Conservation (phyloP, 2,329 filamentous ascomycete species). For the Pochonia chlamydosporia region DNA sequence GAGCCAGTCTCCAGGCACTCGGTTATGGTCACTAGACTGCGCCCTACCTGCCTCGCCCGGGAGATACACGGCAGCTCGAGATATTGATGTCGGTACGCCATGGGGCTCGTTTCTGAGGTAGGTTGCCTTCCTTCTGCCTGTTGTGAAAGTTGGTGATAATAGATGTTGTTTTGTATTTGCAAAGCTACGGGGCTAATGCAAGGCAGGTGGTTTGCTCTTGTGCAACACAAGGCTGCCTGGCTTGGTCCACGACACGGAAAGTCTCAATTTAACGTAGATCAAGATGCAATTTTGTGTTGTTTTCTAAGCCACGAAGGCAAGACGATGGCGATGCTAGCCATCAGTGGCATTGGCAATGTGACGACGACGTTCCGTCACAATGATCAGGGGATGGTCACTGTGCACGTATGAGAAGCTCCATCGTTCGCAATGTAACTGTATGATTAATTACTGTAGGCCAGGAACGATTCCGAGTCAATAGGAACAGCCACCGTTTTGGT, state of each 20-base stretch:
- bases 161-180: too few relatives aligned
- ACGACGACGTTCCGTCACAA: conserved; percentile 64
- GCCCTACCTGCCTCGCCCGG: conserved; percentile 50
- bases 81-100: conserved; percentile 57
- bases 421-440: not conserved
- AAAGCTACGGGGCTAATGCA: too few relatives aligned
- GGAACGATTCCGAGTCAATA: conserved; percentile 58
- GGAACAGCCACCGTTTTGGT: conserved; percentile 60
- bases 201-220: conserved; percentile 70
- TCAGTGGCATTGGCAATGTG: conserved; percentile 69
- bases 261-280: conserved; percentile 59
- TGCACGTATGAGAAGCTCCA: conserved; percentile 48
- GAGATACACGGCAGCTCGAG: conserved; percentile 50
- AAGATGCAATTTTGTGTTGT: conserved; percentile 71
- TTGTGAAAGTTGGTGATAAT: too few relatives aligned
- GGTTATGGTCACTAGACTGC: conserved; percentile 63
- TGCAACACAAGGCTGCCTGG: conserved; percentile 79
- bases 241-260: conserved; percentile 81
- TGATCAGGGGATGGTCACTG: conserved; percentile 56
- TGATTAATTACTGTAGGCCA: conserved; percentile 33
- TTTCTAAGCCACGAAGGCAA: conserved; percentile 69
- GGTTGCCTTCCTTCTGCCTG: too few relatives aligned
- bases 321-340: conserved; percentile 70
- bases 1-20: conserved; percentile 63
- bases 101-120: conserved; percentile 50